A percentile compares a stretch with the other conserved stretches of the same genome.
Conservation (phyloP, 805 yeast species). For the Cyberlindnera mrakii region DNA sequence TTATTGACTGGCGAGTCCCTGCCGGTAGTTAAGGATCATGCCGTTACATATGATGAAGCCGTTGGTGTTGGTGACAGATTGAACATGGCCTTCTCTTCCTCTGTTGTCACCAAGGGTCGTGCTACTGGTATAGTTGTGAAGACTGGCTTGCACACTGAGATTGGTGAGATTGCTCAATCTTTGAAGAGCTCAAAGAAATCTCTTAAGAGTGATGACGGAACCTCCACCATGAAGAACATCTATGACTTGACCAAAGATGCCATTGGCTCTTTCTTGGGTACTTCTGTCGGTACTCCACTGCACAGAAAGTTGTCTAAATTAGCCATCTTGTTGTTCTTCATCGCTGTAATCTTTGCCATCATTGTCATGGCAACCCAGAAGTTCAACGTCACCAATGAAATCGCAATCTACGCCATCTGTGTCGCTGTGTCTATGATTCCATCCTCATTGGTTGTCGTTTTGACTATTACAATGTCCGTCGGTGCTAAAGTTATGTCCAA, state of each 20-base stretch:
- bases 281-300: slow-evolving; percentile 75
- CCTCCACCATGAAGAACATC: slow-evolving; percentile 33
- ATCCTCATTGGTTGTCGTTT: slow-evolving; percentile 70
- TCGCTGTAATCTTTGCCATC: slow-evolving; percentile 83
- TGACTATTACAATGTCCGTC: slow-evolving; percentile 82
- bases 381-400: slow-evolving; percentile 68
- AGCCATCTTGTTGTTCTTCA: slow-evolving; percentile 62
- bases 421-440: slow-evolving; percentile 78
- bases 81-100: slow-evolving; percentile 66
- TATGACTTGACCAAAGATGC: slow-evolving; percentile 42
- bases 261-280: slow-evolving; percentile 67
- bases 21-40: slow-evolving; percentile 52
- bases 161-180: slow-evolving; percentile 66
- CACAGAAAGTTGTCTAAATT: slow-evolving; percentile 70
- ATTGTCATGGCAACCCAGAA: slow-evolving; percentile 83
- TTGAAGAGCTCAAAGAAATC: slow-evolving; percentile 36
- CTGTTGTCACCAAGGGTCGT: slow-evolving; percentile 68
- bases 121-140: slow-evolving; percentile 61
- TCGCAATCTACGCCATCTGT: slow-evolving; percentile 85
- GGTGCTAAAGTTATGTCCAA: slow-evolving; percentile 69
- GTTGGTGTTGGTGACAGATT: slow-evolving; percentile 69
- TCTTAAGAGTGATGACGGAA: slow-evolving; percentile 36
- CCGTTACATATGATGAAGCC: slow-evolving; percentile 31
- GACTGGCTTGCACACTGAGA: slow-evolving; percentile 70
- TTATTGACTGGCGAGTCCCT: slow-evolving; percentile 61